Percentiles rank a stretch among this genome's conserved stretches.
Evolutionary conservation across 2,329 filamentous ascomycete genomes (phyloP).

Genomic region (Sclerotinia sclerotiorum): DNA sequence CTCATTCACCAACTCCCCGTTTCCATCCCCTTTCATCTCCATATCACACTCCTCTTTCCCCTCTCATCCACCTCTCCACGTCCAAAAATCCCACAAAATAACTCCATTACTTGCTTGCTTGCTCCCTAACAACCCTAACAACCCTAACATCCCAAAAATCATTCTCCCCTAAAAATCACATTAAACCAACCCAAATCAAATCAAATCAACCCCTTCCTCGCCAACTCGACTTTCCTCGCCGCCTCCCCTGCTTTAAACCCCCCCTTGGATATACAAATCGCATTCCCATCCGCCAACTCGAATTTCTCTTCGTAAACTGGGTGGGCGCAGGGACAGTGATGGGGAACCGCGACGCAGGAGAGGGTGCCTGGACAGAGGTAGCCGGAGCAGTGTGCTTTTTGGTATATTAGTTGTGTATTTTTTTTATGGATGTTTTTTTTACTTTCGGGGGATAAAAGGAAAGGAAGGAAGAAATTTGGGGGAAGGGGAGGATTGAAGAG

Average conservation of each 20-base stretch:
- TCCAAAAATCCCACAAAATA: neutral
- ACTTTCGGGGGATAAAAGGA: neutral
- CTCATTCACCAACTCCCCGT: too few relatives aligned
- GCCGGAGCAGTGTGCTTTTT: conserved; percentile 77
- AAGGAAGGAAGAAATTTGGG: neutral
- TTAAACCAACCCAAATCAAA: neutral
- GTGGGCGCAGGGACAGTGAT: conserved; percentile 93
- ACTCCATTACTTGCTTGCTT: conserved; percentile 7
- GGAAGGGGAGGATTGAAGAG: neutral
- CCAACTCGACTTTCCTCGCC: conserved; percentile 73
- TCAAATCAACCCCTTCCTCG: conserved; percentile 72
- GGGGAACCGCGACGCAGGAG: conserved; percentile 92
- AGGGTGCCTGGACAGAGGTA: conserved; percentile 95
- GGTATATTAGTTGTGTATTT: neutral
- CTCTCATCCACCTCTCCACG: too few relatives aligned
- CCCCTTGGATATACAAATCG: conserved; percentile 72
- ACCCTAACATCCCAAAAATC: too few relatives aligned
- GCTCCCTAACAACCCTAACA: neutral
- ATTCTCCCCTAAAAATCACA: too few relatives aligned
- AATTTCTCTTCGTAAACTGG: conserved; percentile 75
- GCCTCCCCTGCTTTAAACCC: conserved; percentile 73
- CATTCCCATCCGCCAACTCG: conserved; percentile 68
- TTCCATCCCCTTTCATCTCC: neutral
- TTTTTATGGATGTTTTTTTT: neutral
- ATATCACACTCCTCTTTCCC: neutral